Conservation (phyloP, 2,329 filamentous ascomycete species). For the Ophiostoma himal-ulmi region DNA sequence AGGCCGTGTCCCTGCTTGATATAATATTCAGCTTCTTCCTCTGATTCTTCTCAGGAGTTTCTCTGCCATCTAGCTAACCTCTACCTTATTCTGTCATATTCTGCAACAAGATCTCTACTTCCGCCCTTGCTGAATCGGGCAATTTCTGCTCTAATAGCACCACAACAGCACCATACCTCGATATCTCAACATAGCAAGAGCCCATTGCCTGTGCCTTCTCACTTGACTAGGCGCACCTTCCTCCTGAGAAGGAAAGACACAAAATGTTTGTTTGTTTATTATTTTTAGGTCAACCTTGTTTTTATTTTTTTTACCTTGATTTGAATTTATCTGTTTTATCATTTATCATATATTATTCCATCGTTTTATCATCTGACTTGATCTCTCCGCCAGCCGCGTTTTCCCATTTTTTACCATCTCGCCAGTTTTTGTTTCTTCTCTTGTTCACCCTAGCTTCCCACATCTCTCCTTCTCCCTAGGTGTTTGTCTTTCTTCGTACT, state of each 20-base stretch:
- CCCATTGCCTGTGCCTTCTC: background rate
- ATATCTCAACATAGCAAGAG: background rate
- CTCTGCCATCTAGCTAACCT: too few relatives aligned
- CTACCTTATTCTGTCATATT: too few relatives aligned
- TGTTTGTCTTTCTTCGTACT: background rate
- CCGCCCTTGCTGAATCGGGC: background rate
- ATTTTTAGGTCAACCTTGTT: background rate
- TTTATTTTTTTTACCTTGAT: background rate
- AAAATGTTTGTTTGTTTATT: background rate
- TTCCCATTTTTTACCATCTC: background rate
- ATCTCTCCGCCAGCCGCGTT: too few relatives aligned
- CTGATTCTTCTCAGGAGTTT: too few relatives aligned
- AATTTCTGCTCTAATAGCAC: background rate
- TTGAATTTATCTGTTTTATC: background rate
- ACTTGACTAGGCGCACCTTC: background rate
- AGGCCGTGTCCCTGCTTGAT: background rate
- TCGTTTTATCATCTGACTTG: background rate
- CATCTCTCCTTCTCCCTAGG: background rate
- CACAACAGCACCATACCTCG: background rate
- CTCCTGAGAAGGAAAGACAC: background rate
- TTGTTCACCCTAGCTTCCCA: background rate
- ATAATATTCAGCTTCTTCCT: too few relatives aligned
- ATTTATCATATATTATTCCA: background rate
- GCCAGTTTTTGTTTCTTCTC: background rate
- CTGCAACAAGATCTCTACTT: background rate